phyloP scores from a whole-genome alignment of 768 basidiomycete species.

The Naematelia encephala region DNA sequence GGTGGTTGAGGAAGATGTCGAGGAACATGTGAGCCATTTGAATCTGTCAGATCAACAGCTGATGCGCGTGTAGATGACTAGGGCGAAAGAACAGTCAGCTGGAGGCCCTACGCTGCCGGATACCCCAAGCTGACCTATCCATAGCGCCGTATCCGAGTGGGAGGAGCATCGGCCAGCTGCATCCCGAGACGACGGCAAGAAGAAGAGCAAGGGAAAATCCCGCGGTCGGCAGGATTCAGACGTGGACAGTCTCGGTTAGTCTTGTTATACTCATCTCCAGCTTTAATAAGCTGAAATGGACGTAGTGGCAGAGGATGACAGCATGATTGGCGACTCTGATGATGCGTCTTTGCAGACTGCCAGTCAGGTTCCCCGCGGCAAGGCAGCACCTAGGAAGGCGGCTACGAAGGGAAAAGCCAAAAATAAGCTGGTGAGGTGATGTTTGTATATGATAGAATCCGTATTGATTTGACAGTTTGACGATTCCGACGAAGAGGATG shows the following conservation, averaged over 20 bases:
- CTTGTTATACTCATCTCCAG: not conserved
- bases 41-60: constrained; percentile 8
- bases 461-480: constrained; percentile 23
- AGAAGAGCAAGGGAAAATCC: constrained; percentile 22
- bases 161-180: constrained; percentile 12
- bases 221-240: constrained; percentile 29
- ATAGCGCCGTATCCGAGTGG: constrained; percentile 29
- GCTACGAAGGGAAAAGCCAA: constrained; percentile 44
- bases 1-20: constrained; percentile 50
- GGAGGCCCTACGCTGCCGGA: not conserved
- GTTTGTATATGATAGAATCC: not conserved
- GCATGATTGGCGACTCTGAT: constrained; percentile 54
- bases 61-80: constrained; percentile 33
- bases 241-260: constrained; percentile 50
- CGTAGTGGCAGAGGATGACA: constrained; percentile 17
- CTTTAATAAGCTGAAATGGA: not conserved
- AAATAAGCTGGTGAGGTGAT: constrained; percentile 33
- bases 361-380: constrained; percentile 13
- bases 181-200: constrained; percentile 6
- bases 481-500: constrained; percentile 36
- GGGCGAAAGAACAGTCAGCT: constrained; percentile 46
- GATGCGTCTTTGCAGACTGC: constrained; percentile 60
- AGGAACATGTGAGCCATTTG: constrained; percentile 49
- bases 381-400: constrained; percentile 43
- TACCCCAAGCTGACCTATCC: not conserved